These are phyloP conservation scores for Phragmites australis DNA, from an alignment of 176 grass and related monocot species.

Conservation along the genomic window DNA sequence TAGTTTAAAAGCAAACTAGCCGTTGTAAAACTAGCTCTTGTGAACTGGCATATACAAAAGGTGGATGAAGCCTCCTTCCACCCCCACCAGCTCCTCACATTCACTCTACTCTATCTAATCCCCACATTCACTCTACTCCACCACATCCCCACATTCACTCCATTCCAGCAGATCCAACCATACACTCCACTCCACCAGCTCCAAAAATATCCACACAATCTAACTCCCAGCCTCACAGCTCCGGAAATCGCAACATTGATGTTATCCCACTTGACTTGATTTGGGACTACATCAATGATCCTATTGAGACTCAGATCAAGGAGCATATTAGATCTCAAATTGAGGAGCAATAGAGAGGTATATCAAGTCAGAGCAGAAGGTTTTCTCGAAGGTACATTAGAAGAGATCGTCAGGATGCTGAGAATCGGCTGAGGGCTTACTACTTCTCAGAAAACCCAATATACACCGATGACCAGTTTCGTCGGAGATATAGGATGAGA, in stretches of 20 bases:
- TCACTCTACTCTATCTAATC: background rate
- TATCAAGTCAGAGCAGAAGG: background rate
- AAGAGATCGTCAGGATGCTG: background rate
- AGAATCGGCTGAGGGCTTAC: background rate
- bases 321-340: background rate
- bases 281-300: constrained; percentile 12
- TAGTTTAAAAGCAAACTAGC: background rate
- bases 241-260: background rate
- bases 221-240: background rate
- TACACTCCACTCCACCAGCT: background rate
- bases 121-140: background rate
- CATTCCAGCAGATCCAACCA: no score
- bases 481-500: background rate
- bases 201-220: background rate
- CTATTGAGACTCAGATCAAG: background rate
- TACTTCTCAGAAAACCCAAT: background rate
- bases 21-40: background rate
- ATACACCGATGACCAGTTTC: background rate
- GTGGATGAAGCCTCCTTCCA: background rate
- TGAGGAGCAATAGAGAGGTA: background rate
- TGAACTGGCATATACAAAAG: background rate
- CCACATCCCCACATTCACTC: background rate
- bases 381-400: background rate
- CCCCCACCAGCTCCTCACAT: no score
- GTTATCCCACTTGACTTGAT: background rate